Percentiles rank a stretch among this genome's conserved stretches.
Conservation (phyloP, 495 filamentous ascomycete genomes). For the Podospora tetraspora region DNA sequence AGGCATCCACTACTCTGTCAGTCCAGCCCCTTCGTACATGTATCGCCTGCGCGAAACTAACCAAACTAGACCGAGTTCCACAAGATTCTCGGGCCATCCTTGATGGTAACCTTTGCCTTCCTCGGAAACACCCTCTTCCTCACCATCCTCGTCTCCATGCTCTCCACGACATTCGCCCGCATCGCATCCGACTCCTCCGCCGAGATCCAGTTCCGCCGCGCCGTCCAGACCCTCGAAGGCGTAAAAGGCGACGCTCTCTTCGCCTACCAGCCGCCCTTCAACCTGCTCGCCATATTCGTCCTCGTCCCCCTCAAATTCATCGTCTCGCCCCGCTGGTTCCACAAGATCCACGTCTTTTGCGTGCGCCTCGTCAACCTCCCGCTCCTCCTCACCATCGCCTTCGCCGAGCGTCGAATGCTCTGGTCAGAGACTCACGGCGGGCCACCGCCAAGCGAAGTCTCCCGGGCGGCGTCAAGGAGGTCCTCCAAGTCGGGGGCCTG, state of each 20-base stretch:
- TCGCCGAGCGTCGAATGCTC: slow-evolving; percentile 51
- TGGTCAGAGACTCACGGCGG: slow-evolving; percentile 27
- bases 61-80: slow-evolving; percentile 52
- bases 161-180: slow-evolving; percentile 64
- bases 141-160: slow-evolving; percentile 70
- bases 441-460: slow-evolving; percentile 16
- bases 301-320: slow-evolving; percentile 62
- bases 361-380: slow-evolving; percentile 62
- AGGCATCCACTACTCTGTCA: slow-evolving; percentile 57
- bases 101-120: slow-evolving; percentile 70
- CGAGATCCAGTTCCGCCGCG: slow-evolving; percentile 65
- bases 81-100: slow-evolving; percentile 56
- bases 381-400: slow-evolving; percentile 54
- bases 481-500: slow-evolving; percentile 12
- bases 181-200: slow-evolving; percentile 60
- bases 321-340: slow-evolving; percentile 65
- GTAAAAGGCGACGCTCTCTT: slow-evolving; percentile 72
- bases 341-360: slow-evolving; percentile 65
- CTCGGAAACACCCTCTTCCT: slow-evolving; percentile 72
- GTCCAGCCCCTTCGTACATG: slow-evolving; percentile 3
- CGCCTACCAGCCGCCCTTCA: slow-evolving; percentile 68
- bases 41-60: not conserved
- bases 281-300: slow-evolving; percentile 59
- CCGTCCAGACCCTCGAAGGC: slow-evolving; percentile 69
- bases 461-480: slow-evolving; percentile 13